Evolutionary conservation across 371 early-diverging fungal genomes (phyloP), one percentile per base, ranked within the genome.

Genomic region (Mucor saturninus): DNA sequence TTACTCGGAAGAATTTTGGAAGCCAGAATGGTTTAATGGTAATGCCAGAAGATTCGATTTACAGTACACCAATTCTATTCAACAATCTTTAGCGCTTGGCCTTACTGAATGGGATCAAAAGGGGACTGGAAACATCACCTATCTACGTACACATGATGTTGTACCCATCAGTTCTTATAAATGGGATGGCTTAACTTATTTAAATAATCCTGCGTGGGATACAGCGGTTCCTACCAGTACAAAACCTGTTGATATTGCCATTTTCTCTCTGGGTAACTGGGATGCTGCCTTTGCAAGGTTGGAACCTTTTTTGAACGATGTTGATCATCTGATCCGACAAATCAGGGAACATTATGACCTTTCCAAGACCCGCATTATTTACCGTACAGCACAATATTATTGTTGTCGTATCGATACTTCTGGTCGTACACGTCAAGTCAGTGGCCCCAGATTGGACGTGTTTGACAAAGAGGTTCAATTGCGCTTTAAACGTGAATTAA

Each of bases 211-310:
- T 29, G 45, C 31, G 0, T 83, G 83, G 83, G 54, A 65, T 5
- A 50, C 55, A 14, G 67, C 60, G 11, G 71, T 80, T 31, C 57
- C 59, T 0, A 57, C 53, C 4, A 67, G 59, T 2, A 60, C 68
- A 13, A 51, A 39, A 2, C 35, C 42, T 11, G 59, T 52, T 2
- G 63, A 63, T 38, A 32, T 80, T 0, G 70, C 72, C 1, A 63
- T 85, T 2, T 65, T 85, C 14, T 80, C 82, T 5, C 69, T 85
- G 6, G 80, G 76, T 4, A 83, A 83, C 53, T 85, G 85, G 85
- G 85, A 85, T 54, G 67, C 79, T 0, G 82, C 85, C 5, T 85
- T 75, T 59, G 61, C 70, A 57, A 57, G 71, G 5, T 56, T 77
- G 7, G 60, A 54, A 5, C 67, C 74, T 10, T 83, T 72, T 56